Percentiles rank a stretch among this genome's conserved stretches.
phyloP scores from a whole-genome alignment of 106 monocot genomes.

The Narthecium ossifragum region DNA sequence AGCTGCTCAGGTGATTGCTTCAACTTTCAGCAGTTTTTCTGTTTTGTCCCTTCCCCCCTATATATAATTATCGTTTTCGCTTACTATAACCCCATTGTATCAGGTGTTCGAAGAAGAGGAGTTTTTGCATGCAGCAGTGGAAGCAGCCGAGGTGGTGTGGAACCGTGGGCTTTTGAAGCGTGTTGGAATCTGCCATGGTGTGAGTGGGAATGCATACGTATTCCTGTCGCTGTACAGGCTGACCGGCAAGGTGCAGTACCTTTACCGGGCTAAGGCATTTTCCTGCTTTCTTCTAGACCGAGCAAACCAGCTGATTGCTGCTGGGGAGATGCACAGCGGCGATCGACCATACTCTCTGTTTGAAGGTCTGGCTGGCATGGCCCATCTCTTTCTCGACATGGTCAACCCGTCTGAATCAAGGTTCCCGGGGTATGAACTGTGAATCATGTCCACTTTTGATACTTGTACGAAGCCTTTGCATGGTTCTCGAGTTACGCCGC shows the following conservation, averaged over 20 bases:
- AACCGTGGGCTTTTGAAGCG: slow-evolving; percentile 76
- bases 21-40: neutral
- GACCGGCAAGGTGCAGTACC: slow-evolving; percentile 49
- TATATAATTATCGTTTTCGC: neutral
- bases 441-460: too few relatives aligned
- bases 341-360: slow-evolving; percentile 78
- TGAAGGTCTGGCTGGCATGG: slow-evolving; percentile 87
- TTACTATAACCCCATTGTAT: neutral
- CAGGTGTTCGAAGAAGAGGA: slow-evolving; percentile 67
- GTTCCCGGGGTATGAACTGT: slow-evolving; percentile 85
- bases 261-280: slow-evolving; percentile 82
- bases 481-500: too few relatives aligned
- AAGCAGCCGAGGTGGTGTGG: slow-evolving; percentile 88
- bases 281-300: slow-evolving; percentile 63
- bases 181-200: slow-evolving; percentile 86
- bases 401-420: slow-evolving; percentile 52
- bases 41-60: neutral
- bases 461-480: too few relatives aligned
- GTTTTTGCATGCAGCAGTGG: slow-evolving; percentile 57
- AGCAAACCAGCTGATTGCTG: slow-evolving; percentile 46
- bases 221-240: slow-evolving; percentile 70
- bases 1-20: slow-evolving; percentile 51
- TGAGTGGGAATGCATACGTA: slow-evolving; percentile 78
- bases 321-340: slow-evolving; percentile 69
- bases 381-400: slow-evolving; percentile 74